Percentiles rank a stretch among this genome's conserved stretches.
These are phyloP conservation scores for Quercus suber DNA, from an alignment of 306 rosid genomes.

Conservation along the genomic window DNA sequence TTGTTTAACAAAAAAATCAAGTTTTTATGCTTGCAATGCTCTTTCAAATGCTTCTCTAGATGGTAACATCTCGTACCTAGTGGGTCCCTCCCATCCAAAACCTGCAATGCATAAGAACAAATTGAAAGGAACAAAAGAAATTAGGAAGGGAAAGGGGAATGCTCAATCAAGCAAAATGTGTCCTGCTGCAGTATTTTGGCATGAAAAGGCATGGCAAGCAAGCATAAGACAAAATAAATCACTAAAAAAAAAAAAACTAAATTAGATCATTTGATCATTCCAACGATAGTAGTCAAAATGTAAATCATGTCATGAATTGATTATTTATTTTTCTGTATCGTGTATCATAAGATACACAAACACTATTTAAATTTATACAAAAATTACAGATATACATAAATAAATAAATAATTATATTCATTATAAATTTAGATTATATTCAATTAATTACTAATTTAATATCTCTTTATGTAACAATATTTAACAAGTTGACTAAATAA, in stretches of 20 bases:
- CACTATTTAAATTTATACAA: too few relatives aligned
- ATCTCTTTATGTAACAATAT: too few relatives aligned
- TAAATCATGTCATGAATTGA: too few relatives aligned
- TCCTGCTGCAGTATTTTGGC: conserved; percentile 1
- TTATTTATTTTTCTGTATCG: too few relatives aligned
- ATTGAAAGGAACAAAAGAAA: neutral
- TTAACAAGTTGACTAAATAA: too few relatives aligned
- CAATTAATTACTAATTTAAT: too few relatives aligned
- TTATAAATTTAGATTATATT: too few relatives aligned
- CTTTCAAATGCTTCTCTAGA: conserved; percentile 92
- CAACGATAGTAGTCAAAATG: neutral
- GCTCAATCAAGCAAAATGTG: neutral
- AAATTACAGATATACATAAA: too few relatives aligned
- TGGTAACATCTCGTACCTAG: conserved; percentile 93
- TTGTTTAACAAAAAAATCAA: conserved; percentile 85
- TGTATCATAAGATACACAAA: too few relatives aligned
- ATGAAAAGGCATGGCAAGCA: conserved; percentile 6
- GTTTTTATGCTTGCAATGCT: conserved; percentile 86
- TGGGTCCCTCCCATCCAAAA: conserved; percentile 93
- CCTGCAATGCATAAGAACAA: conserved; percentile 49
- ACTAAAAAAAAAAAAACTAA: neutral
- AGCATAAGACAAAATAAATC: neutral
- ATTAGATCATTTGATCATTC: neutral
- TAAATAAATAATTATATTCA: too few relatives aligned
- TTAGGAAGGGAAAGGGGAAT: neutral